phyloP scores from a whole-genome alignment of 2,329 filamentous ascomycete species.

The Aspergillus sp. region DNA sequence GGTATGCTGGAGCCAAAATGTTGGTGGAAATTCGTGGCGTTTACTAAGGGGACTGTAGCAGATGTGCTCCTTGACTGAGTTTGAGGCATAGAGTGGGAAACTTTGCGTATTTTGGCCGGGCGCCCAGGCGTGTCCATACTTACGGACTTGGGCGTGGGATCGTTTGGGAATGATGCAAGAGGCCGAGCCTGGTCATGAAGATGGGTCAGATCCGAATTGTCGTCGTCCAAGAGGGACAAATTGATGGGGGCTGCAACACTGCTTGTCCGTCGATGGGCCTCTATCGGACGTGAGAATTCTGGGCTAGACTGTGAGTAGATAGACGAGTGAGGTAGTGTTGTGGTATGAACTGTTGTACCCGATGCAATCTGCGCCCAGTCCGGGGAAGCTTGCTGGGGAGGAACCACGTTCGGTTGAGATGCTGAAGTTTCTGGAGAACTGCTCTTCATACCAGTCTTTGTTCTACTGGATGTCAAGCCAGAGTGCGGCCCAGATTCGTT shows the following conservation, averaged over 20 bases:
- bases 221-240: conserved; percentile 58
- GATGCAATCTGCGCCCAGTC: conserved; percentile 40
- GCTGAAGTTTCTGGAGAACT: conserved; percentile 36
- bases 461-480: conserved; percentile 29
- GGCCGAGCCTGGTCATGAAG: conserved; percentile 20
- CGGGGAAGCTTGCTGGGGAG: conserved; percentile 27
- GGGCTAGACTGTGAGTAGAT: conserved; percentile 56
- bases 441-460: conserved; percentile 32
- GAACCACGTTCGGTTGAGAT: conserved; percentile 27
- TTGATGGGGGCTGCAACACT: conserved; percentile 51
- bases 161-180: conserved; percentile 23
- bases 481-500: conserved; percentile 28
- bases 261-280: conserved; percentile 38
- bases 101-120: conserved; percentile 41
- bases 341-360: conserved; percentile 16
- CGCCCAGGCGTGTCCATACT: conserved; percentile 32
- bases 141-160: conserved; percentile 28
- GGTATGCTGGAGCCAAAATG: conserved; percentile 58
- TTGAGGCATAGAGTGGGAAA: conserved; percentile 31
- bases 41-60: conserved; percentile 34
- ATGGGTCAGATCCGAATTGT: conserved; percentile 48
- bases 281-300: conserved; percentile 46
- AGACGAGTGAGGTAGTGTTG: conserved; percentile 28
- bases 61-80: conserved; percentile 32
- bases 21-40: conserved; percentile 33